These are phyloP conservation scores for Ulvella scutata DNA, from an alignment of 139 green algal genomes.

Conservation along the genomic window DNA sequence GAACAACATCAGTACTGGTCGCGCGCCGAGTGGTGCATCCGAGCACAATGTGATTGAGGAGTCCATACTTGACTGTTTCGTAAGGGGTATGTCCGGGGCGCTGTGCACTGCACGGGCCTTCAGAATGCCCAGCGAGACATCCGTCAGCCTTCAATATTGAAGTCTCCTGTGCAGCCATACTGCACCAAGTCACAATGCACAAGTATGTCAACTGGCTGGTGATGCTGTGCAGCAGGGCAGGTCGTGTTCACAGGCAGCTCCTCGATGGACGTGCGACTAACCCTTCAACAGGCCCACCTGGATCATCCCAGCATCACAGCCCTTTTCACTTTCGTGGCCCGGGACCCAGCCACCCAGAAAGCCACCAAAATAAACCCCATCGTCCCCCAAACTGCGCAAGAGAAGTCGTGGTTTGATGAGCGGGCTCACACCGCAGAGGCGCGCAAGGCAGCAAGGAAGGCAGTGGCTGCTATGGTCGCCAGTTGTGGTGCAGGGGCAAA, in stretches of 20 bases:
- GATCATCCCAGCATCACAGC: constrained; percentile 27
- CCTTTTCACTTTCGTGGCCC: constrained; percentile 64
- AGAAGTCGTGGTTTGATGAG: constrained; percentile 23
- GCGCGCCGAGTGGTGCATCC: too few relatives aligned
- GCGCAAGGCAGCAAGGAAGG: constrained; percentile 19
- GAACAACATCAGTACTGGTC: too few relatives aligned
- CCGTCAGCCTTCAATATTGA: too few relatives aligned
- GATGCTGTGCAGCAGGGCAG: constrained; percentile 12
- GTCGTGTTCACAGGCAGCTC: constrained; percentile 62
- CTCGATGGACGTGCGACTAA: constrained; percentile 61
- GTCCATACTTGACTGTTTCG: too few relatives aligned
- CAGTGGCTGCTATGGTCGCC: neutral
- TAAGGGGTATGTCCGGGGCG: too few relatives aligned
- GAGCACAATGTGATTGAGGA: too few relatives aligned
- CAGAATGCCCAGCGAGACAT: too few relatives aligned
- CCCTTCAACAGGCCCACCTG: constrained; percentile 21
- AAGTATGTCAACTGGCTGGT: too few relatives aligned
- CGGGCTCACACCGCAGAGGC: constrained; percentile 25
- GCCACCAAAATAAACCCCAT: constrained; percentile 38
- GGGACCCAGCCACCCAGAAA: constrained; percentile 31
- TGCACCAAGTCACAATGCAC: neutral
- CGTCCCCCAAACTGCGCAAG: constrained; percentile 14
- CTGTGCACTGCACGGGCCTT: too few relatives aligned
- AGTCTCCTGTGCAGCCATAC: neutral
- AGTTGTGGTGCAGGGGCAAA: too few relatives aligned